These are phyloP conservation scores for Talaromyces sp. DNA, from an alignment of 2,329 filamentous ascomycete genomes.

Conservation along the genomic window DNA sequence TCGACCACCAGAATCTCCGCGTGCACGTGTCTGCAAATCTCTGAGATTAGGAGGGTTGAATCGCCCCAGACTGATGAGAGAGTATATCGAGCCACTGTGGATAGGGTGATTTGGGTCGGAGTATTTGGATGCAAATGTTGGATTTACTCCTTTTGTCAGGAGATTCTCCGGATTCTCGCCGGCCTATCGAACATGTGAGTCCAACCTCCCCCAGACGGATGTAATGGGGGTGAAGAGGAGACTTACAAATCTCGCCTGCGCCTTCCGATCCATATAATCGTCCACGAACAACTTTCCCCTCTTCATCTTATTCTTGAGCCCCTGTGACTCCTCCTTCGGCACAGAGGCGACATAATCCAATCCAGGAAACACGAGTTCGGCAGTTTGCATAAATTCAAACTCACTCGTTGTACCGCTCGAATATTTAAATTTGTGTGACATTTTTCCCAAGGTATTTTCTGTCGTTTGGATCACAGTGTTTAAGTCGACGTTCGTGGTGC, in stretches of 20 bases:
- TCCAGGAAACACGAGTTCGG: constrained; percentile 49
- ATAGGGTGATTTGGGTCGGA: constrained; percentile 16
- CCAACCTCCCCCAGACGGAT: too few relatives aligned
- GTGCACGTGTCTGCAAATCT: not conserved
- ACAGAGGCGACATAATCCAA: constrained; percentile 31
- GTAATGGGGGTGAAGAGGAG: too few relatives aligned
- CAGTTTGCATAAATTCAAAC: constrained; percentile 43
- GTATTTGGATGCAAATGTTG: constrained; percentile 10
- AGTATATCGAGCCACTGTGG: constrained; percentile 5
- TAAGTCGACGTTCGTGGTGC: not conserved
- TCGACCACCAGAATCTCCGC: not conserved
- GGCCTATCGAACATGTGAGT: not conserved
- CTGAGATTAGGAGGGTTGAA: not conserved
- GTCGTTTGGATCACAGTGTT: not conserved
- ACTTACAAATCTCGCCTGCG: constrained; percentile 14
- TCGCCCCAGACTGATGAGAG: not conserved
- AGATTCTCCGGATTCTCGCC: constrained; percentile 9
- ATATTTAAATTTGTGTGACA: constrained; percentile 26
- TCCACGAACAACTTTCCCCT: constrained; percentile 10
- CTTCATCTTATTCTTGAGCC: constrained; percentile 6
- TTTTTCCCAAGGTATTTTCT: not conserved
- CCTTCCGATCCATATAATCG: constrained; percentile 15
- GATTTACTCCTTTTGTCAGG: constrained; percentile 7
- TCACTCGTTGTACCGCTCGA: constrained; percentile 36
- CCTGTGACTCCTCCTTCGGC: constrained; percentile 20